Conservation (phyloP, 2,329 filamentous ascomycete species). For the Podosphaera leucotricha region DNA sequence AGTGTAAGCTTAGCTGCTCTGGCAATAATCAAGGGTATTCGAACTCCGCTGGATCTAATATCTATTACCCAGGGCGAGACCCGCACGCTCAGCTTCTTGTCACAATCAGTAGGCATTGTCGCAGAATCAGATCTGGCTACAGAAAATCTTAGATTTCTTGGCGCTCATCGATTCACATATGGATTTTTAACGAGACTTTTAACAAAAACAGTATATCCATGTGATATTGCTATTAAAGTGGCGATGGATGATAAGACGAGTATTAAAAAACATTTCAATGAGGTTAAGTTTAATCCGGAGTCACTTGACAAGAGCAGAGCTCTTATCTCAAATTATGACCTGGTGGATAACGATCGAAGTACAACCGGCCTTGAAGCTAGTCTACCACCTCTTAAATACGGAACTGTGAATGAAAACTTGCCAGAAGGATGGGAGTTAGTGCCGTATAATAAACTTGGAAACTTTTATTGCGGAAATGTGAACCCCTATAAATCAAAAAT, state of each 20-base stretch:
- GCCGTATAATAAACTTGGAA: constrained; percentile 57
- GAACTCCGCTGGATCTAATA: constrained; percentile 64
- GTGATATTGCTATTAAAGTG: constrained; percentile 67
- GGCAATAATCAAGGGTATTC: constrained; percentile 64
- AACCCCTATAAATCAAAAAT: constrained; percentile 14
- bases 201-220: constrained; percentile 60
- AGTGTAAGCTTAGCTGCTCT: constrained; percentile 54
- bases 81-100: constrained; percentile 67
- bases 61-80: constrained; percentile 64
- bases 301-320: constrained; percentile 12
- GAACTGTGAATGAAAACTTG: constrained; percentile 53
- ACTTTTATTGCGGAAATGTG: constrained; percentile 81
- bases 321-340: constrained; percentile 10
- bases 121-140: constrained; percentile 80
- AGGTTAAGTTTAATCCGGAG: constrained; percentile 16
- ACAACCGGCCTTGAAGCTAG: constrained; percentile 20
- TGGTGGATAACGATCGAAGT: constrained; percentile 14
- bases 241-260: constrained; percentile 52
- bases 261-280: constrained; percentile 51
- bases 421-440: constrained; percentile 55
- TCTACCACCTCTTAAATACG: constrained; percentile 53
- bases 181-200: constrained; percentile 62
- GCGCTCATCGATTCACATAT: constrained; percentile 58
- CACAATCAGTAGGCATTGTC: constrained; percentile 70
- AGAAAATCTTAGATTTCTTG: constrained; percentile 86